These are phyloP conservation scores for Malania oleifera DNA, from an alignment of 164 flowering plant species.

Conservation along the genomic window DNA sequence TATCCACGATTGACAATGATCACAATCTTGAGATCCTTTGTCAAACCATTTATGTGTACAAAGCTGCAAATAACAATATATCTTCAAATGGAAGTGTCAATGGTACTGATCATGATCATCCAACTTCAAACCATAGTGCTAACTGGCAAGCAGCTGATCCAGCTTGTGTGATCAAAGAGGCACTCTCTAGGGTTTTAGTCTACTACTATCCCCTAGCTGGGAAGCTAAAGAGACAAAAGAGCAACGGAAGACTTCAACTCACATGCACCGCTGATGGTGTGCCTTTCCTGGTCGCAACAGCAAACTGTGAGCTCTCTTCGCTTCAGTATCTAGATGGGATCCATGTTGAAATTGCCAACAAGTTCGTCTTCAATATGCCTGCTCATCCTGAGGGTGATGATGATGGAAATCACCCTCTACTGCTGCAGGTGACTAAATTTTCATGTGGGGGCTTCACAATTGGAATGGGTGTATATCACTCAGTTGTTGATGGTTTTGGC, in stretches of 20 bases:
- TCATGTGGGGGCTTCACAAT: constrained; percentile 31
- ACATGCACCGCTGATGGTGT: constrained; percentile 25
- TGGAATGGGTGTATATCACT: constrained; percentile 28
- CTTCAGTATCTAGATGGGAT: constrained; percentile 18
- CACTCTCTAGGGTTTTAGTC: constrained; percentile 29
- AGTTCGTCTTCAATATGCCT: constrained; percentile 12
- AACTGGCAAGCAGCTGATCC: no score
- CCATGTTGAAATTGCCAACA: constrained; percentile 9
- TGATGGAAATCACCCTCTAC: constrained; percentile 13
- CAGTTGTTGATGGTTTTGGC: constrained; percentile 32
- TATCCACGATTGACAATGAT: constrained; percentile 25
- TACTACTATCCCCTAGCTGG: constrained; percentile 35
- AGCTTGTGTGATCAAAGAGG: constrained; percentile 18
- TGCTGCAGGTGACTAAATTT: constrained; percentile 31
- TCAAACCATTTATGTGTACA: constrained; percentile 21
- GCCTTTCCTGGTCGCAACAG: constrained; percentile 21
- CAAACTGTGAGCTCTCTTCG: constrained; percentile 23
- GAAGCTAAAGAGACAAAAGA: constrained; percentile 18
- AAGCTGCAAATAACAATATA: no score
- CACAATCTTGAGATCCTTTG: constrained; percentile 16
- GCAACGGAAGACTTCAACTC: constrained; percentile 17
- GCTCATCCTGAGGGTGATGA: not conserved
- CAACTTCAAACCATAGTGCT: no score
- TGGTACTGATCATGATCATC: not conserved
- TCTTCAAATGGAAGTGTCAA: no score